phyloP scores from a whole-genome alignment of 345 rosid genomes.

The Salix arbutifolia region DNA sequence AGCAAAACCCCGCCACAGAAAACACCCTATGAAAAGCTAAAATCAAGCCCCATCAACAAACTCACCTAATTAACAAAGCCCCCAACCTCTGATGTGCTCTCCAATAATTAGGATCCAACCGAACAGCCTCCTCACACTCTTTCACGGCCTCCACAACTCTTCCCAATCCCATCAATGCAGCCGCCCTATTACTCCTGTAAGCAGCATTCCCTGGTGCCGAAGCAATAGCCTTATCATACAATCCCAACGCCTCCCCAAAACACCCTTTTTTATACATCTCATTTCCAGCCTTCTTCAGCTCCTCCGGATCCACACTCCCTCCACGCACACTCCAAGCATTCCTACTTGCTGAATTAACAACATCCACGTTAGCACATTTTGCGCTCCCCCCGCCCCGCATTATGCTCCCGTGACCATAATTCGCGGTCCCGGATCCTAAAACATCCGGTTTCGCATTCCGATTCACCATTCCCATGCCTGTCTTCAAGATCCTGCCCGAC shows the following conservation, averaged over 20 bases:
- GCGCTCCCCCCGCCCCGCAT: conserved; percentile 49
- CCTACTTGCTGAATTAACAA: conserved; percentile 1
- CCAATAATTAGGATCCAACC: conserved; percentile 63
- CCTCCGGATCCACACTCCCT: conserved; percentile 52
- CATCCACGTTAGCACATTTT: conserved; percentile 4
- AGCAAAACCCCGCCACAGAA: background rate
- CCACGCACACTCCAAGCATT: conserved; percentile 2
- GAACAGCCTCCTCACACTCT: conserved; percentile 81
- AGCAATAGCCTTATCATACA: conserved; percentile 77
- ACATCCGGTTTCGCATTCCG: conserved; percentile 53
- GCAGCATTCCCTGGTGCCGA: conserved; percentile 65
- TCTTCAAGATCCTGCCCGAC: conserved; percentile 63
- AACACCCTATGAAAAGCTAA: background rate
- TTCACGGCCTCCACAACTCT: conserved; percentile 69
- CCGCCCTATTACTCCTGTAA: conserved; percentile 75
- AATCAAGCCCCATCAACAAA: background rate
- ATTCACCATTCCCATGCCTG: conserved; percentile 47
- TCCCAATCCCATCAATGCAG: conserved; percentile 59
- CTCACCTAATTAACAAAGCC: conserved; percentile 74
- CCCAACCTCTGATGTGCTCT: conserved; percentile 91
- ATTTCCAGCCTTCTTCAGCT: conserved; percentile 67
- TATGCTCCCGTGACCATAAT: conserved; percentile 89
- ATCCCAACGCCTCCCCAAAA: conserved; percentile 68
- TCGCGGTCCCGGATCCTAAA: conserved; percentile 68
- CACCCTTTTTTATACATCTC: conserved; percentile 70